Evolutionary conservation across 768 basidiomycete genomes (phyloP), one percentile per base, ranked within the genome.

Genomic region (Lentinula sp.): DNA sequence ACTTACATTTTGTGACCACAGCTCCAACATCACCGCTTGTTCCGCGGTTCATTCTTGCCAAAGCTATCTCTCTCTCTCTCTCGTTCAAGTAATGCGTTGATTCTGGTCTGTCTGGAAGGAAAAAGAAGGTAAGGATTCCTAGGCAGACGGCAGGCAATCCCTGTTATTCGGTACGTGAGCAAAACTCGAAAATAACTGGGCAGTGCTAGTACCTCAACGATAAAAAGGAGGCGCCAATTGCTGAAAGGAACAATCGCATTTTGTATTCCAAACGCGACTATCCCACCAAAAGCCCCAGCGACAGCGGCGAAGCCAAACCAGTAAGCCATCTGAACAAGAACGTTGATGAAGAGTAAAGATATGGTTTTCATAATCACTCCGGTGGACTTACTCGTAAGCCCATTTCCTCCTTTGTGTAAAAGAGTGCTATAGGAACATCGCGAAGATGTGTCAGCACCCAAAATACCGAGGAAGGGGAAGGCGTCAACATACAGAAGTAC

Each of bases 281-380:
- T 73, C n/a, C 91, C 91, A 13, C 90, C 89, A 62, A 93, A 93
- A 5, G 91, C 91, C 23, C 91, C 91, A 4, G 91, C 88, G 4
- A 91, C 83, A 2, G 91, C 89, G 4, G 91, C 89, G 68, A 91
- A 93, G 8, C 87, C 88, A 62, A 91, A 93, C 87, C 89, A 91
- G 66, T 89, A 84, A 1, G 88, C 89, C 80, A 88, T 81, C 74
- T 81, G 59, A 18, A 28, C 28, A 28, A 28, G 28, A 3, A 39
- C 21, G 18, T 18, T 53, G 4, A 37, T n/a, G 51, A 15, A 42
- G 11, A 56, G 31, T 31, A 40, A 42, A 34, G 50, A 53, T 9
- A 42, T 57, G 43, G 55, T 53, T n/a, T 7, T 45, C 1, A 50
- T 1, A 11, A 18, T 18, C 28, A 18, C 37, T 54, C 18, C 48